A percentile compares a stretch with the other conserved stretches of the same genome.
These are phyloP conservation scores for Chytriomyces hyalinus DNA, from an alignment of 192 early-diverging fungal genomes.

Conservation along the genomic window DNA sequence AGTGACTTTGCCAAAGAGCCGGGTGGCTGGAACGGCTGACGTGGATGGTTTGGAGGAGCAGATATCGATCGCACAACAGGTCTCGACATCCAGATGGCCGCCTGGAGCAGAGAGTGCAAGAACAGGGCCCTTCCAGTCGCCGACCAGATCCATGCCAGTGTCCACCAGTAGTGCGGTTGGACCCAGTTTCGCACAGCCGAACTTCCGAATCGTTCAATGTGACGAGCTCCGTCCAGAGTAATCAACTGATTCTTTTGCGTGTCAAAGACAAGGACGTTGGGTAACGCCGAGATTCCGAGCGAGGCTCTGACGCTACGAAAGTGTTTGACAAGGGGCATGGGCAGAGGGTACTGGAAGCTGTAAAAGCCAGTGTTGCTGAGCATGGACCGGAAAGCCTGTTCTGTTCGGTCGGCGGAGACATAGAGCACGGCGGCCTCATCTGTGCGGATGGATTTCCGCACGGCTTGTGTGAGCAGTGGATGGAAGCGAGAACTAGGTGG, in stretches of 20 bases:
- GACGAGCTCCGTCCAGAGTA: background rate
- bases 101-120: background rate
- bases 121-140: background rate
- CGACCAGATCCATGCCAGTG: background rate
- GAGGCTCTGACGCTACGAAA: background rate
- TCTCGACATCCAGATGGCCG: too few relatives aligned
- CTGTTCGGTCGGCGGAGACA: background rate
- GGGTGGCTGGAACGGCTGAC: too few relatives aligned
- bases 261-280: conserved; percentile 11
- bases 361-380: background rate
- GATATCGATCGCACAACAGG: too few relatives aligned
- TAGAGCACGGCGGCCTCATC: conserved; percentile 4
- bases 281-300: background rate
- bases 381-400: background rate
- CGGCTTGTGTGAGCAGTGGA: background rate
- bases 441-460: background rate
- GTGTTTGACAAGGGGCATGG: background rate
- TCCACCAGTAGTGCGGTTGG: background rate
- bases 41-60: too few relatives aligned
- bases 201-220: background rate
- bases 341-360: conserved; percentile 9
- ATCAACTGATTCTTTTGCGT: background rate
- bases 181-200: conserved; percentile 1
- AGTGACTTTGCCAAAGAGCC: too few relatives aligned
- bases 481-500: background rate